A percentile compares a stretch with the other conserved stretches of the same genome.
Conservation (phyloP, 768 basidiomycete species). For the Artomyces pyxidatus region DNA sequence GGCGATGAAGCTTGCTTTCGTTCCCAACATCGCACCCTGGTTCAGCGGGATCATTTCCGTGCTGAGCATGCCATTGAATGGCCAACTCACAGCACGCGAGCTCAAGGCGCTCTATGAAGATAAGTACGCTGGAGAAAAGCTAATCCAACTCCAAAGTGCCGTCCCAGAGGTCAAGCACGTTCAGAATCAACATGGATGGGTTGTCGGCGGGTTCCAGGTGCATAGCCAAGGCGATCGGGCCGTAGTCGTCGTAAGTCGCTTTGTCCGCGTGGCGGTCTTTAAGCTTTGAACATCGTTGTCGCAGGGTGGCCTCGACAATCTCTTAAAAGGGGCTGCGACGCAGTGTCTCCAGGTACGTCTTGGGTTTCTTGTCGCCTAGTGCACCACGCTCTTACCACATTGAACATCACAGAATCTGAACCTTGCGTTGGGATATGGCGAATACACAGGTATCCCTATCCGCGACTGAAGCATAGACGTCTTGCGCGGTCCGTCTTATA, state of each 20-base stretch:
- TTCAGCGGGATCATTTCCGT: conserved; percentile 95
- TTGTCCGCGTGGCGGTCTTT: background rate
- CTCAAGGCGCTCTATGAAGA: conserved; percentile 67
- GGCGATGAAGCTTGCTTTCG: conserved; percentile 64
- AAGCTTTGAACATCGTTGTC: background rate
- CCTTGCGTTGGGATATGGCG: conserved; percentile 80
- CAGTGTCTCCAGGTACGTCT: conserved; percentile 87
- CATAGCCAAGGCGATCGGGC: conserved; percentile 84
- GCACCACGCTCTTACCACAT: background rate
- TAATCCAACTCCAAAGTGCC: conserved; percentile 59
- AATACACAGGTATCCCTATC: conserved; percentile 67
- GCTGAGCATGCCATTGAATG: conserved; percentile 69
- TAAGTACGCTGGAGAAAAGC: conserved; percentile 66
- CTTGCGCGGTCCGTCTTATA: too few relatives aligned
- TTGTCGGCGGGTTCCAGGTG: conserved; percentile 89
- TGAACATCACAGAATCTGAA: conserved; percentile 67
- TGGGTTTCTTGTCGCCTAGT: background rate
- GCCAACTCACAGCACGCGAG: conserved; percentile 61
- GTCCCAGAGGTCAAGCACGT: conserved; percentile 72
- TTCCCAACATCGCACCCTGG: conserved; percentile 86
- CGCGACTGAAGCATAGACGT: background rate
- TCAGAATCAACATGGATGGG: conserved; percentile 81
- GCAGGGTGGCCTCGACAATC: conserved; percentile 93
- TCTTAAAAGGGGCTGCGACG: conserved; percentile 98
- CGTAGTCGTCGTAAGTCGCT: conserved; percentile 75